These are phyloP conservation scores for Sphaerulina musiva DNA, from an alignment of 2,329 filamentous ascomycete genomes.

Conservation along the genomic window DNA sequence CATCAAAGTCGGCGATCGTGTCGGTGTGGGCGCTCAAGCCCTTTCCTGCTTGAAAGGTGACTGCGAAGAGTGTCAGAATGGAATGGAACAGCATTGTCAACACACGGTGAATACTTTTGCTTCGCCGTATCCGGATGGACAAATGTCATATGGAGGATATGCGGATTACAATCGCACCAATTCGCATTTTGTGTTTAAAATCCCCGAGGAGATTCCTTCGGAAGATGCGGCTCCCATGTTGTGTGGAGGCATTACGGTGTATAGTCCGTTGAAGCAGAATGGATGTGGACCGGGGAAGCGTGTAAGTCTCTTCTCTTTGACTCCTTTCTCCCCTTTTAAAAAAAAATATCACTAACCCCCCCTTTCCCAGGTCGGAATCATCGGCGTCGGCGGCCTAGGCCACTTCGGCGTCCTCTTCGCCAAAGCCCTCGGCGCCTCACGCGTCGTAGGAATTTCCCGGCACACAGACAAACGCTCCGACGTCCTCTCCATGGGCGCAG, in stretches of 20 bases:
- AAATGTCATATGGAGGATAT: constrained; percentile 58
- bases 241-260: constrained; percentile 71
- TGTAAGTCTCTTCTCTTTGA: constrained; percentile 56
- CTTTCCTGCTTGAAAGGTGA: constrained; percentile 42
- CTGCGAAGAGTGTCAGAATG: constrained; percentile 49
- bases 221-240: constrained; percentile 62
- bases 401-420: constrained; percentile 68
- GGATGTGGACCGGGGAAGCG: constrained; percentile 62
- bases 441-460: constrained; percentile 59
- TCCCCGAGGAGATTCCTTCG: constrained; percentile 46
- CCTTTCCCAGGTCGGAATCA: neutral
- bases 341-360: neutral
- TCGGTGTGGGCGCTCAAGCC: constrained; percentile 48
- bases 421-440: constrained; percentile 61
- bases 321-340: constrained; percentile 12
- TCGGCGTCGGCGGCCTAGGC: constrained; percentile 31
- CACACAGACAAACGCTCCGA: constrained; percentile 54
- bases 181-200: constrained; percentile 53
- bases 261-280: constrained; percentile 60
- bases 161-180: constrained; percentile 46
- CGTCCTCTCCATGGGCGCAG: constrained; percentile 56
- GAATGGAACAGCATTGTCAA: constrained; percentile 30
- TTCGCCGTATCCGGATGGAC: constrained; percentile 27
- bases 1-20: constrained; percentile 37
- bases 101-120: constrained; percentile 31